Conservation (phyloP, 129 eudicot genomes). For the Smallanthus sonchifolius region DNA sequence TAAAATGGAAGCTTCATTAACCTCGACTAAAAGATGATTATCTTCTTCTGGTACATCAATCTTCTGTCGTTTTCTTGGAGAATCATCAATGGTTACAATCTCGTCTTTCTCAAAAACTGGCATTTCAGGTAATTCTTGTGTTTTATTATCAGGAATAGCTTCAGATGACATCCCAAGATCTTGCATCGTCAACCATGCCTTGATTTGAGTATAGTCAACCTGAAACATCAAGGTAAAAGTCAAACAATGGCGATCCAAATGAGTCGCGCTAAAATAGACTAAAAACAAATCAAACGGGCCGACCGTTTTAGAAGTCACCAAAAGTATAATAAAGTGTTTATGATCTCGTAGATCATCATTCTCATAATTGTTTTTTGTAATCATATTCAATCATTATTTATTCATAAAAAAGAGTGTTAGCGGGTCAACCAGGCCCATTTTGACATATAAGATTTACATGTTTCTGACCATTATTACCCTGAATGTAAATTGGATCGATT, state of each 20-base stretch:
- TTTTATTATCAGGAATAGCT: conserved; percentile 21
- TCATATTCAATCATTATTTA: neutral
- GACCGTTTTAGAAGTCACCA: neutral
- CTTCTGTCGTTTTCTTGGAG: conserved; percentile 55
- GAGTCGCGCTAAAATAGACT: neutral
- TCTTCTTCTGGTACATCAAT: conserved; percentile 33
- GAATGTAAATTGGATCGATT: neutral
- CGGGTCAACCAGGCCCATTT: neutral
- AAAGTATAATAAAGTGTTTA: neutral
- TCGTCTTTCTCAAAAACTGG: conserved; percentile 8
- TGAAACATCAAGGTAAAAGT: conserved; percentile 19
- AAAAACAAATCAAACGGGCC: neutral
- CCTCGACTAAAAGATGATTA: conserved; percentile 16
- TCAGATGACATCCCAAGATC: conserved; percentile 59
- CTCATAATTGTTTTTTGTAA: neutral
- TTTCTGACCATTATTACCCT: neutral
- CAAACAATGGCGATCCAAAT: neutral
- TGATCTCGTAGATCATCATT: neutral
- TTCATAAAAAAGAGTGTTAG: neutral
- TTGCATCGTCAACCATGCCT: conserved; percentile 57
- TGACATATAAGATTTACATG: neutral
- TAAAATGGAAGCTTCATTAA: conserved; percentile 49
- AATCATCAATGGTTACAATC: conserved; percentile 27
- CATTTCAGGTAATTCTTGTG: conserved; percentile 15
- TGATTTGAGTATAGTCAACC: conserved; percentile 71